Base-by-base conservation (phyloP, 495 filamentous ascomycete species). In the Penicillium argentinense region DNA sequence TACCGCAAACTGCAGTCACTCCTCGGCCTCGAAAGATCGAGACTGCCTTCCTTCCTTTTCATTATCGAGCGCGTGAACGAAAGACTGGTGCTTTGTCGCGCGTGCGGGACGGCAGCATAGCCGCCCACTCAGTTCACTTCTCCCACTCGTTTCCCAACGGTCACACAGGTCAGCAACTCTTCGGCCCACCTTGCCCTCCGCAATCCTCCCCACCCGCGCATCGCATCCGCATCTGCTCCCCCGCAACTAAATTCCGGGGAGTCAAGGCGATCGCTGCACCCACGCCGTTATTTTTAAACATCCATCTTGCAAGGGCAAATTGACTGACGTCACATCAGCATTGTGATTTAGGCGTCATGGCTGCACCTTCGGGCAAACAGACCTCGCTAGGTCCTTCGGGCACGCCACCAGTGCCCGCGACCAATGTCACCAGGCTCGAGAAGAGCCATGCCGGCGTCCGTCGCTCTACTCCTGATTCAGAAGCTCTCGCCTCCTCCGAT, bases 401-500 rank as follows among this genome's bases (percentile, higher is more conserved):
- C 44, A 58, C 58, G 11, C 56, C 62, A 11, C 57, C 67, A 0
- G 50, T 55, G 7, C 32, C 57, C 21, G 47, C 56, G 56, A 85
- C 74, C 49, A 78, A 79, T 27, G 76, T 80, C 22, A 72, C 86
- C 19, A 71, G 87, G 38, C 74, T 87, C 14, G 89, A 93, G 45
- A 91, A 87, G 61, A 72, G 84, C 42, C 84, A 87, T 53, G 67
- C 71, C 6, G 76, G 74, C 36, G 68, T 81, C 29, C 82, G 87
- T 53, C 84, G 86, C 44, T 89, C 89, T 13, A 96, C 91, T 5
- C 91, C 91, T 12, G 91, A 96, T 58, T 96, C 91, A 5, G 91
- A 97, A 59, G 91, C 91, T 30, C 71, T 97, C 37, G 89, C 87
- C 27, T 96, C 91, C 49, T 96, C 91, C 3, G 91, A 97, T 59